Conservation (phyloP, 1,284 basidiomycete genomes). For the Wallemia hederae region DNA sequence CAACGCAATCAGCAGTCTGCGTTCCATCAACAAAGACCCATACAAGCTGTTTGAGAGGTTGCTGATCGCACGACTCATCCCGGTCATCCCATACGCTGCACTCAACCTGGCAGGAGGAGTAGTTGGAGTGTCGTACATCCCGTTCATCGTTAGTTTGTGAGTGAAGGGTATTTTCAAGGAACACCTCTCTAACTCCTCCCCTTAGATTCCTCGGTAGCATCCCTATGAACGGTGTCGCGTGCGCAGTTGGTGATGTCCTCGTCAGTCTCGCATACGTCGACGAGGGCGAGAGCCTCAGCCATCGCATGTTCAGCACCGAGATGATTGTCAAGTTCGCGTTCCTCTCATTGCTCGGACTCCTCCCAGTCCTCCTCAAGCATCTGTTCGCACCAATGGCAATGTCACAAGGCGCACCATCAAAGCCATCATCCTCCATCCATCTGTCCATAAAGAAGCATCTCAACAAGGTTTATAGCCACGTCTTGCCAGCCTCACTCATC, state of each 20-base stretch:
- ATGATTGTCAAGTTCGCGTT: not conserved
- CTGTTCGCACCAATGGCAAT: not conserved
- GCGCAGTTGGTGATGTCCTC: not conserved
- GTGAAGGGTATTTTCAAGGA: not conserved
- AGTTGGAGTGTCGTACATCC: not conserved
- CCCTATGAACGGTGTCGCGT: not conserved
- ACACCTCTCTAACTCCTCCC: not conserved
- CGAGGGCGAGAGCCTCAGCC: not conserved
- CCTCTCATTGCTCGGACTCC: not conserved
- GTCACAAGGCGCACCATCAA: not conserved
- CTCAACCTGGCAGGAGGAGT: constrained; percentile 1
- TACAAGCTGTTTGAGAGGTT: constrained; percentile 1
- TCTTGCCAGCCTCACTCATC: not conserved
- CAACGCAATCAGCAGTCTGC: not conserved
- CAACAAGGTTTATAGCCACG: not conserved
- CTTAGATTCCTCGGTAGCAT: not conserved
- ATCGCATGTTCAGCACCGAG: not conserved
- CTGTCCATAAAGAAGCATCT: not conserved
- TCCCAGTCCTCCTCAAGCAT: not conserved
- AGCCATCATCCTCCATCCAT: not conserved
- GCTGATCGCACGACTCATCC: constrained; percentile 3
- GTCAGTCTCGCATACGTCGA: not conserved
- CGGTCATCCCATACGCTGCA: constrained; percentile 4
- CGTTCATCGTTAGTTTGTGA: not conserved
- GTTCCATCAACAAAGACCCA: not conserved